These are phyloP conservation scores for Colletotrichum liriopes DNA, from an alignment of 2,329 filamentous ascomycete genomes.

Conservation along the genomic window DNA sequence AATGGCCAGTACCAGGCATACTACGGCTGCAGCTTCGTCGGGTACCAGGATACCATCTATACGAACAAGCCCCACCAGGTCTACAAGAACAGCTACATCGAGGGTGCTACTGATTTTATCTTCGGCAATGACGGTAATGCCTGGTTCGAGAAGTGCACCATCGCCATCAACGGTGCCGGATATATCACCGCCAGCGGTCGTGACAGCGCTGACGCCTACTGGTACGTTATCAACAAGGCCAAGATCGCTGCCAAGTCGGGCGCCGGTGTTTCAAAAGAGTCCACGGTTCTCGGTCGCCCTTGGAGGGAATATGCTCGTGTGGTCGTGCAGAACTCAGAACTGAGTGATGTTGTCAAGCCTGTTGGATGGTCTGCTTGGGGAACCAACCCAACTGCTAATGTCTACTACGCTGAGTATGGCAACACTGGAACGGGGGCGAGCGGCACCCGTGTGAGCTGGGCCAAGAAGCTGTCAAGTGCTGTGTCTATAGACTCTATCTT, in stretches of 20 bases:
- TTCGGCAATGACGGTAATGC: slow-evolving; percentile 60
- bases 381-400: slow-evolving; percentile 64
- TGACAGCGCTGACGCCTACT: slow-evolving; percentile 56
- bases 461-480: slow-evolving; percentile 53
- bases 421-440: slow-evolving; percentile 71
- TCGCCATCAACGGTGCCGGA: slow-evolving; percentile 54
- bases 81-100: slow-evolving; percentile 60
- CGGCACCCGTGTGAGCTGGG: slow-evolving; percentile 66
- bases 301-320: slow-evolving; percentile 64
- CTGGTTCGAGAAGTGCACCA: slow-evolving; percentile 62
- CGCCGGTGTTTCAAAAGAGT: slow-evolving; percentile 54
- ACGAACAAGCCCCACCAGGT: slow-evolving; percentile 64
- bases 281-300: slow-evolving; percentile 64
- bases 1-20: slow-evolving; percentile 63
- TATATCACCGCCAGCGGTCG: slow-evolving; percentile 63
- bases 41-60: slow-evolving; percentile 67
- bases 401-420: slow-evolving; percentile 71
- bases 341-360: slow-evolving; percentile 71
- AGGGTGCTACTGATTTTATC: slow-evolving; percentile 66
- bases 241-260: slow-evolving; percentile 57
- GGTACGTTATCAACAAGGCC: slow-evolving; percentile 64
- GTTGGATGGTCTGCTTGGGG: slow-evolving; percentile 74
- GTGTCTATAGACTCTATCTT: slow-evolving; percentile 50
- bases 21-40: slow-evolving; percentile 62
- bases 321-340: slow-evolving; percentile 63